phyloP scores from a whole-genome alignment of 2,329 filamentous ascomycete species.

The Cladosporium sp. region DNA sequence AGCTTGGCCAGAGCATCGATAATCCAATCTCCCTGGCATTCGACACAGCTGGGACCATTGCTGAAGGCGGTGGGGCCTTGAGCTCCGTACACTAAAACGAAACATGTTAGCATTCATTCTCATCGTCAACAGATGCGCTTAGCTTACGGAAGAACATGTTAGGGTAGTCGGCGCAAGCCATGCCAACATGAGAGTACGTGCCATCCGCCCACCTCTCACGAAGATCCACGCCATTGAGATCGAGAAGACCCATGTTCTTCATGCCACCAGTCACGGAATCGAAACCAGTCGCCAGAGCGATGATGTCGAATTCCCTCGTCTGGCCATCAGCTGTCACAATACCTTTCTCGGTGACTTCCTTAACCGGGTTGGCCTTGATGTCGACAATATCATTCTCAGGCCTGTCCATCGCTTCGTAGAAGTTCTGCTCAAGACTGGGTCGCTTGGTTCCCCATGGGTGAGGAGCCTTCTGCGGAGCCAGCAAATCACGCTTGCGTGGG shows the following conservation, averaged over 20 bases:
- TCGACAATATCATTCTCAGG: conserved; percentile 41
- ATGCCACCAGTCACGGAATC: conserved; percentile 36
- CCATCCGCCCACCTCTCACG: conserved; percentile 42
- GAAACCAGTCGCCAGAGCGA: conserved; percentile 43
- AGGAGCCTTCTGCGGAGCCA: conserved; percentile 39
- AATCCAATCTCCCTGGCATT: conserved; percentile 44
- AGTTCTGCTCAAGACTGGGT: conserved; percentile 43
- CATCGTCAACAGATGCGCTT: too few species aligned
- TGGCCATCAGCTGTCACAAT: conserved; percentile 40
- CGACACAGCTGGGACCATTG: conserved; percentile 44
- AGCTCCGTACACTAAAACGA: conserved; percentile 36
- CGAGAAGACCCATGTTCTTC: conserved; percentile 33
- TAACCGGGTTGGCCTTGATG: conserved; percentile 39
- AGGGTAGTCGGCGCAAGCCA: conserved; percentile 28
- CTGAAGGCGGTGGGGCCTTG: conserved; percentile 45
- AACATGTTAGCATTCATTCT: too few species aligned
- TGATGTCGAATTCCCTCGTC: conserved; percentile 40
- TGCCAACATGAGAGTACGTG: conserved; percentile 39
- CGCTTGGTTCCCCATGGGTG: conserved; percentile 44
- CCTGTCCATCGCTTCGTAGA: conserved; percentile 43
- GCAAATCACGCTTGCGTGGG: conserved; percentile 40
- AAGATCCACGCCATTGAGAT: conserved; percentile 34
- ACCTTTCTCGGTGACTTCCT: conserved; percentile 40
- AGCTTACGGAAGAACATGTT: conserved; percentile 36
- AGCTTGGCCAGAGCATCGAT: conserved; percentile 39